Percentiles rank a stretch among this genome's conserved stretches.
phyloP scores from a whole-genome alignment of 768 basidiomycete genomes.

The Cyclocybe cylindracea region DNA sequence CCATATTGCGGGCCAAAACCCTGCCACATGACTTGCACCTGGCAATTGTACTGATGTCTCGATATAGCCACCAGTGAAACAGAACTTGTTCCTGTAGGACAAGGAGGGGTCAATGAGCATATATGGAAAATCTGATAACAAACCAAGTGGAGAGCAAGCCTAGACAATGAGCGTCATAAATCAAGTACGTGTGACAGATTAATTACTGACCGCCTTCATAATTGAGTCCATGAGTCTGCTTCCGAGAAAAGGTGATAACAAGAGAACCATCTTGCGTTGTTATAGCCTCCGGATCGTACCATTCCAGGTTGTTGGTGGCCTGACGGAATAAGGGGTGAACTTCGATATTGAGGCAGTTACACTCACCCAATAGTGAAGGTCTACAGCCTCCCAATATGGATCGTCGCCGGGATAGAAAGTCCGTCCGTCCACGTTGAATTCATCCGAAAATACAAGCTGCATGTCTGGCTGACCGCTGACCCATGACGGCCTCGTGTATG shows the following conservation, averaged over 20 bases:
- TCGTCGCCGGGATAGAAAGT: slow-evolving; percentile 83
- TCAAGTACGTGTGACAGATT: slow-evolving; percentile 19
- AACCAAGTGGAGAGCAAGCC: slow-evolving; percentile 48
- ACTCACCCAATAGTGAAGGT: slow-evolving; percentile 75
- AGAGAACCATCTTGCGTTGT: slow-evolving; percentile 74
- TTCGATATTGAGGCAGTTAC: background rate
- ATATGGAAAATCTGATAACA: slow-evolving; percentile 12
- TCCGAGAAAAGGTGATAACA: slow-evolving; percentile 67
- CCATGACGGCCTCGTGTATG: slow-evolving; percentile 57
- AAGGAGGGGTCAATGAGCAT: slow-evolving; percentile 6
- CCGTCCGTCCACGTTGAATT: slow-evolving; percentile 73
- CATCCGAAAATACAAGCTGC: slow-evolving; percentile 74
- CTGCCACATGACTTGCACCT: slow-evolving; percentile 63
- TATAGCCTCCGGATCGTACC: slow-evolving; percentile 85
- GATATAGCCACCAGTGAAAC: slow-evolving; percentile 82
- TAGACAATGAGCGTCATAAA: slow-evolving; percentile 18
- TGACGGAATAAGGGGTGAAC: slow-evolving; percentile 15
- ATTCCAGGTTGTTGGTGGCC: slow-evolving; percentile 72
- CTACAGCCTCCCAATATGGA: slow-evolving; percentile 82
- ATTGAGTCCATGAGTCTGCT: slow-evolving; percentile 64
- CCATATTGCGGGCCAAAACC: slow-evolving; percentile 84
- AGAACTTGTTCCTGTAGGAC: slow-evolving; percentile 76
- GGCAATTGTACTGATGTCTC: slow-evolving; percentile 67
- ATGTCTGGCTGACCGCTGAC: slow-evolving; percentile 49
- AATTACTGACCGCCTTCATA: slow-evolving; percentile 61